A percentile compares a stretch with the other conserved stretches of the same genome.
These are phyloP conservation scores for Ascosphaera aggregata DNA, from an alignment of 2,329 filamentous ascomycete species.

Conservation along the genomic window DNA sequence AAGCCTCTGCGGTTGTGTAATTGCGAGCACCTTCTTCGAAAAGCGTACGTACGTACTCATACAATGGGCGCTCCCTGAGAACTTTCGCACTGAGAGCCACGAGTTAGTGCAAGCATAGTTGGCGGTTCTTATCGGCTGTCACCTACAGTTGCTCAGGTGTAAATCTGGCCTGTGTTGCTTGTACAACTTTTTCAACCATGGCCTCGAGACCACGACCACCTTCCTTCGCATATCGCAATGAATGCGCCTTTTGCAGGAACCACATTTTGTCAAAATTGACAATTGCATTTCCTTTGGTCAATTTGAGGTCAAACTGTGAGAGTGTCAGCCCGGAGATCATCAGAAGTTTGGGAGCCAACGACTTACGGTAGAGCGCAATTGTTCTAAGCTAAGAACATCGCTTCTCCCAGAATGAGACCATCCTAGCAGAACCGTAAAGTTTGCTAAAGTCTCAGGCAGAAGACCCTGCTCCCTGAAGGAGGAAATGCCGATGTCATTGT, in stretches of 20 bases:
- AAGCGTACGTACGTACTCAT: constrained; percentile 31
- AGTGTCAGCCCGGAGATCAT: neutral
- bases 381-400: constrained; percentile 48
- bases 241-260: constrained; percentile 53
- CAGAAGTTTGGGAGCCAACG: neutral
- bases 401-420: constrained; percentile 48
- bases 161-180: constrained; percentile 9
- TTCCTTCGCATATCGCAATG: constrained; percentile 22
- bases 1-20: constrained; percentile 6
- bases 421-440: constrained; percentile 68
- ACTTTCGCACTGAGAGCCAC: constrained; percentile 1
- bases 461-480: constrained; percentile 33
- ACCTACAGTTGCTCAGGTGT: constrained; percentile 12
- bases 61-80: constrained; percentile 14
- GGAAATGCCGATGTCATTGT: constrained; percentile 39
- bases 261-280: constrained; percentile 60
- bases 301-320: constrained; percentile 52
- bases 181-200: constrained; percentile 16
- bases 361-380: constrained; percentile 45
- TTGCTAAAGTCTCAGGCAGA: constrained; percentile 41
- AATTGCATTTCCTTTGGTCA: constrained; percentile 74
- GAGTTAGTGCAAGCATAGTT: too few species aligned
- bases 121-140: neutral
- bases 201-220: constrained; percentile 20
- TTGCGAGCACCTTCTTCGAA: constrained; percentile 5